These are phyloP conservation scores for Corylus avellana DNA, from an alignment of 306 rosid genomes.

Conservation along the genomic window DNA sequence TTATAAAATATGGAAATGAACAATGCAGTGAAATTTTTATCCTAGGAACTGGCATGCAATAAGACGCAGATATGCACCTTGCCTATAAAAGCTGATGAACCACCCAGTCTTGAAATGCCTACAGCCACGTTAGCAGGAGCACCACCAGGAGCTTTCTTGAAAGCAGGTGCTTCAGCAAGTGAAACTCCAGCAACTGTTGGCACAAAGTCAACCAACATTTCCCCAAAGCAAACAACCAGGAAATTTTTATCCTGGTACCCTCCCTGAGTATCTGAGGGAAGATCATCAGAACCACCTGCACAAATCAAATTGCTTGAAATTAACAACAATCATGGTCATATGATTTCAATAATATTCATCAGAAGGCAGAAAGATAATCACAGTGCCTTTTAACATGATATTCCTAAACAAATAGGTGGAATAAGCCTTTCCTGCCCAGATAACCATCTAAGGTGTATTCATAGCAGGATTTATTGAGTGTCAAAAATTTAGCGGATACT, in stretches of 20 bases:
- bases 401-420: constrained; percentile 10
- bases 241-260: constrained; percentile 35
- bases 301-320: constrained; percentile 27
- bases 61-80: constrained; percentile 49
- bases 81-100: constrained; percentile 82
- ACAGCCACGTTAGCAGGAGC: constrained; percentile 98
- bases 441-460: neutral
- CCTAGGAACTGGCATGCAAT: neutral
- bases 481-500: neutral
- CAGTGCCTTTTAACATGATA: neutral
- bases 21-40: neutral
- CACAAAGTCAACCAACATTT: constrained; percentile 82
- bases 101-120: constrained; percentile 78
- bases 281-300: constrained; percentile 39
- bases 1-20: neutral
- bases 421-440: neutral
- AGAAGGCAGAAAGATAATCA: constrained; percentile 13
- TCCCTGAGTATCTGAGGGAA: constrained; percentile 21
- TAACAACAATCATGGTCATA: constrained; percentile 20
- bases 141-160: constrained; percentile 91
- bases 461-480: neutral
- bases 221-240: constrained; percentile 81
- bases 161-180: constrained; percentile 91
- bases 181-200: constrained; percentile 88
- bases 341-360: constrained; percentile 8